Percentiles rank a stretch among this genome's conserved stretches.
These are phyloP conservation scores for Trichoderma hamatum DNA, from an alignment of 2,329 filamentous ascomycete genomes.

Conservation along the genomic window DNA sequence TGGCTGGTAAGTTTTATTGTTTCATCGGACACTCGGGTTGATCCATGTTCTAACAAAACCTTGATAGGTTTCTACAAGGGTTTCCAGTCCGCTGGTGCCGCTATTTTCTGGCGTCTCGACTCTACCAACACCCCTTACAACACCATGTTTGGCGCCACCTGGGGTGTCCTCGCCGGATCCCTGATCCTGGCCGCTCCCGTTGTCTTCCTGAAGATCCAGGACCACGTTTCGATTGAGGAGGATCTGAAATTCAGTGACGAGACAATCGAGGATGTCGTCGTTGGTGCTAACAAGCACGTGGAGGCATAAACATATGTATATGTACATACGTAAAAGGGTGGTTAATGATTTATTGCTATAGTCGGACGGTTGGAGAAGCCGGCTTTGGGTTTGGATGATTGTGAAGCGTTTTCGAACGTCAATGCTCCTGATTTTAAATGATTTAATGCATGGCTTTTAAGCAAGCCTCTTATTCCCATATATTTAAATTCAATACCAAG, in stretches of 20 bases:
- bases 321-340: not conserved
- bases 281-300: slow-evolving; percentile 48
- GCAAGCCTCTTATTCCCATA: slow-evolving; percentile 20
- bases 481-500: slow-evolving; percentile 15
- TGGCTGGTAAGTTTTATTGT: slow-evolving; percentile 61
- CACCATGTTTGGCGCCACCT: slow-evolving; percentile 70
- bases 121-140: slow-evolving; percentile 58
- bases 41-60: not conserved
- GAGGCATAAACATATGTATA: slow-evolving; percentile 1
- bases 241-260: slow-evolving; percentile 86
- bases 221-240: slow-evolving; percentile 78
- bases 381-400: slow-evolving; percentile 10
- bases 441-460: slow-evolving; percentile 21
- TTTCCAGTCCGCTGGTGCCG: slow-evolving; percentile 69
- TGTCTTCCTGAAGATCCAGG: slow-evolving; percentile 76
- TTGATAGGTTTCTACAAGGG: slow-evolving; percentile 72
- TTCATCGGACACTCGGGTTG: not conserved
- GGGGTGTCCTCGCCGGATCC: slow-evolving; percentile 74
- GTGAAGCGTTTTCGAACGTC: slow-evolving; percentile 20
- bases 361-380: not conserved
- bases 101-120: slow-evolving; percentile 48
- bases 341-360: slow-evolving; percentile 7
- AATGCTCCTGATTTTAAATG: slow-evolving; percentile 19
- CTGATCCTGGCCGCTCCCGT: slow-evolving; percentile 78
- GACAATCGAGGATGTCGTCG: slow-evolving; percentile 59